Evolutionary conservation across 2,329 filamentous ascomycete genomes (phyloP), one percentile per base, ranked within the genome.

Genomic region (Diaporthe humulicola): DNA sequence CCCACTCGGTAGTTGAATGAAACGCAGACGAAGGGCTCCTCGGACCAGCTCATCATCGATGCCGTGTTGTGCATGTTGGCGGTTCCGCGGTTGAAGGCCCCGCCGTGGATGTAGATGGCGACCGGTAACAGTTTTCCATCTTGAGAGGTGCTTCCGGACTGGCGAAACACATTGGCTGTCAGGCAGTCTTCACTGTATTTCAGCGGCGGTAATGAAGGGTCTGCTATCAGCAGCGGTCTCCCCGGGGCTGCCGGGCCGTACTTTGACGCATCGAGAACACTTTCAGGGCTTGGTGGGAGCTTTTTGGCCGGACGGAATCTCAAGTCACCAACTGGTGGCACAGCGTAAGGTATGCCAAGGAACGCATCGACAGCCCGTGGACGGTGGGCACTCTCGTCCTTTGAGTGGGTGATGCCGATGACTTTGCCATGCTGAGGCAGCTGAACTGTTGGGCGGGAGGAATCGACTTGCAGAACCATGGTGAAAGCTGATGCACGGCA

Each of bases 1-100:
- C 87, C 87, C 52, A 92, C 85, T 12, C 90, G 86, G 79, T 91
- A 87, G 77, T 86, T 86, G 78, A 88, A 86, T 45, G 84, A 86
- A 1, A 89, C 84, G 6, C 82, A 87, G 54, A 90, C 84, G 71
- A 89, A 85, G 0, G 86, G 86, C 71, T 84, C 78, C 15, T 78
- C 81, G 0, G 81, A 78, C 81, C 85, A 89, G n/a, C 85, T 86
- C 19, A 90, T 83, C 85, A 90, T 87, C 0, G 87, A 86, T 0
- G 85, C 84, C 1, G 87, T 87, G 73, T 90, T 84, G 76, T 89
- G 85, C 84, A 81, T 81, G 71, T 83, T 77, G 73, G 84, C 81
- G 77, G 79, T 76, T 71, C 83, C 78, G 78, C 85, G 83, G 82
- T 87, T 81, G 79, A 88, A 88, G 15, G 85, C 83, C 9, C 87